These are phyloP conservation scores for Stylosanthes scabra DNA, from an alignment of 331 rosid species.

Conservation along the genomic window DNA sequence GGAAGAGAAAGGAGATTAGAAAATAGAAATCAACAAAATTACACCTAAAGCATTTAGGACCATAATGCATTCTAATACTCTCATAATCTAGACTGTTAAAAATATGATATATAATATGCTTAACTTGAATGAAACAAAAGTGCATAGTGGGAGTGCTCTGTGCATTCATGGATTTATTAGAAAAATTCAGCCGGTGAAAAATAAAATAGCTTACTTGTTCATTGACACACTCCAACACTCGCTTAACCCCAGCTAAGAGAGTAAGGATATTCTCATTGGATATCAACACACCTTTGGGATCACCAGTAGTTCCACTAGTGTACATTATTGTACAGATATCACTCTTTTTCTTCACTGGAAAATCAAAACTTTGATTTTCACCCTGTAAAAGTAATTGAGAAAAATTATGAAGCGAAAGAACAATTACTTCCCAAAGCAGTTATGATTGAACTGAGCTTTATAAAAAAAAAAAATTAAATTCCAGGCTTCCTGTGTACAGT, in stretches of 20 bases:
- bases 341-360: constrained; percentile 78
- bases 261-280: constrained; percentile 89
- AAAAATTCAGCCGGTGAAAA: constrained; percentile 33
- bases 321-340: constrained; percentile 97
- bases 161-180: constrained; percentile 29
- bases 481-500: background rate
- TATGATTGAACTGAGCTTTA: constrained; percentile 25
- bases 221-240: constrained; percentile 71
- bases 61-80: background rate
- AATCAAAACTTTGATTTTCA: constrained; percentile 66
- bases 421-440: constrained; percentile 22
- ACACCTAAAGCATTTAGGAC: constrained; percentile 29
- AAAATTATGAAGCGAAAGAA: constrained; percentile 30
- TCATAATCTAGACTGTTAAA: constrained; percentile 1
- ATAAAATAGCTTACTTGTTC: constrained; percentile 59
- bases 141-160: constrained; percentile 16
- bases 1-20: constrained; percentile 27
- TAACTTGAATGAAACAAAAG: constrained; percentile 1
- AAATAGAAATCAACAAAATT: constrained; percentile 17
- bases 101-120: constrained; percentile 9
- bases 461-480: constrained; percentile 28
- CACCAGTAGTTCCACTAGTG: constrained; percentile 98
- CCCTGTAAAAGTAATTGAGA: constrained; percentile 69
- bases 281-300: constrained; percentile 96
- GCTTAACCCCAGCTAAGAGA: constrained; percentile 80